Evolutionary conservation across 2,329 filamentous ascomycete species (phyloP).

Genomic region (Diaporthe sp.): DNA sequence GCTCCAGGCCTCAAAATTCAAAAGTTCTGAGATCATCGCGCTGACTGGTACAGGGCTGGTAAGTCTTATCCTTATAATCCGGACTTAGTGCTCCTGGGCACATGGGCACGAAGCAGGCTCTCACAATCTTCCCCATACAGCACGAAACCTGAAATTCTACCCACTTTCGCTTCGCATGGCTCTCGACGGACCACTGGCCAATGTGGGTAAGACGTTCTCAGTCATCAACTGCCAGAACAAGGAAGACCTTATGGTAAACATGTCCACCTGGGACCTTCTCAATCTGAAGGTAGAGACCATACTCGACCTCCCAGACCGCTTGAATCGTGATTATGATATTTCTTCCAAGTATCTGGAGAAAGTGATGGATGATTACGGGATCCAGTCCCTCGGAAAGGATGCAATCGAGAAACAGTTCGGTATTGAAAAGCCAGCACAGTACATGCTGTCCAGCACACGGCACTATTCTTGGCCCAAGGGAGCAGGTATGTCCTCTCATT

Average conservation of each 20-base stretch:
- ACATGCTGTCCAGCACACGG: slow-evolving; percentile 56
- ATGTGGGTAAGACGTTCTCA: slow-evolving; percentile 50
- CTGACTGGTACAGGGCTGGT: slow-evolving; percentile 29
- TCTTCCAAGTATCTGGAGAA: slow-evolving; percentile 54
- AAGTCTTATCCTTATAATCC: background rate
- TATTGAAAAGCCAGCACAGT: slow-evolving; percentile 51
- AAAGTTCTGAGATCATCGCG: background rate
- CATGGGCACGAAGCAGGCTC: background rate
- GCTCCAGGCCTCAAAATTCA: slow-evolving; percentile 43
- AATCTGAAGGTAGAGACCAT: slow-evolving; percentile 57
- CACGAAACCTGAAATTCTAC: slow-evolving; percentile 63
- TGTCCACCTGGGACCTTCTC: slow-evolving; percentile 59
- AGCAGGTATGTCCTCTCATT: slow-evolving; percentile 52
- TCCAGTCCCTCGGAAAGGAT: slow-evolving; percentile 58
- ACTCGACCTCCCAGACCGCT: slow-evolving; percentile 56
- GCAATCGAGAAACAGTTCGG: slow-evolving; percentile 52
- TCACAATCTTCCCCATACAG: background rate
- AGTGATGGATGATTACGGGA: slow-evolving; percentile 51
- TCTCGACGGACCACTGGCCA: slow-evolving; percentile 47
- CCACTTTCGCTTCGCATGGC: slow-evolving; percentile 41
- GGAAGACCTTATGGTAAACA: slow-evolving; percentile 41
- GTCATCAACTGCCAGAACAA: slow-evolving; percentile 52
- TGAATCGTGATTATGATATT: slow-evolving; percentile 56
- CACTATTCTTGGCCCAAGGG: slow-evolving; percentile 66
- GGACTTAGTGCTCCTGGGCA: background rate